Evolutionary conservation across 225 moss, liverwort and hornwort genomes (phyloP).

Genomic region (Lunularia cruciata): DNA sequence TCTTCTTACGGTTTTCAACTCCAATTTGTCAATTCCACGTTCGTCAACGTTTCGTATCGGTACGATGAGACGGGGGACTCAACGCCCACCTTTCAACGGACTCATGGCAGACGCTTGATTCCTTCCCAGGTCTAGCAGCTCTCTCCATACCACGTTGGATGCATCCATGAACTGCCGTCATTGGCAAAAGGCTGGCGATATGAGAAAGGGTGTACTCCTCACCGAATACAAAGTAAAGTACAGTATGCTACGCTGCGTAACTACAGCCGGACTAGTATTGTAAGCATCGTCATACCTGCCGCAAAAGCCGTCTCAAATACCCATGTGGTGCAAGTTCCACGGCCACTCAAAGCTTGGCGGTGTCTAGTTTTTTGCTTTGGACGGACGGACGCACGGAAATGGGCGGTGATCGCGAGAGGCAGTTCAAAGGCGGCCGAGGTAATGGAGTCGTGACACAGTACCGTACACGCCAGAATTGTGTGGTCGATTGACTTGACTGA

Average conservation of each 20-base stretch:
- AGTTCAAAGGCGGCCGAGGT: constrained; percentile 10
- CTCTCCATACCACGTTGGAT: too few relatives aligned
- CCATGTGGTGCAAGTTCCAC: background rate
- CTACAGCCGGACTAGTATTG: background rate
- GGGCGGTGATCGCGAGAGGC: constrained; percentile 25
- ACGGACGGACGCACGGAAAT: constrained; percentile 5
- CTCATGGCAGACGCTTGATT: too few relatives aligned
- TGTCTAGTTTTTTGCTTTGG: background rate
- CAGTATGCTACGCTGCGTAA: background rate
- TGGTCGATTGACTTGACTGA: constrained; percentile 11
- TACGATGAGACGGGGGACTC: too few relatives aligned
- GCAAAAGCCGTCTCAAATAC: background rate
- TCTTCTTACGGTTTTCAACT: too few relatives aligned
- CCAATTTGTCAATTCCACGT: too few relatives aligned
- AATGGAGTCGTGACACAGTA: constrained; percentile 10
- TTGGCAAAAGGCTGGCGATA: background rate
- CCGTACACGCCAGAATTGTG: constrained; percentile 27
- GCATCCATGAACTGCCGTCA: too few relatives aligned
- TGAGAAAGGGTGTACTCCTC: too few relatives aligned
- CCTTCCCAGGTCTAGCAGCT: too few relatives aligned
- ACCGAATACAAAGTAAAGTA: too few relatives aligned
- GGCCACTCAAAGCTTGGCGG: constrained; percentile 3
- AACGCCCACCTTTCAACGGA: too few relatives aligned
- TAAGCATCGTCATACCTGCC: constrained; percentile 1
- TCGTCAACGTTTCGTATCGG: too few relatives aligned